These are phyloP conservation scores for Chytridiales sp. DNA, from an alignment of 371 early-diverging fungal species.

Conservation along the genomic window DNA sequence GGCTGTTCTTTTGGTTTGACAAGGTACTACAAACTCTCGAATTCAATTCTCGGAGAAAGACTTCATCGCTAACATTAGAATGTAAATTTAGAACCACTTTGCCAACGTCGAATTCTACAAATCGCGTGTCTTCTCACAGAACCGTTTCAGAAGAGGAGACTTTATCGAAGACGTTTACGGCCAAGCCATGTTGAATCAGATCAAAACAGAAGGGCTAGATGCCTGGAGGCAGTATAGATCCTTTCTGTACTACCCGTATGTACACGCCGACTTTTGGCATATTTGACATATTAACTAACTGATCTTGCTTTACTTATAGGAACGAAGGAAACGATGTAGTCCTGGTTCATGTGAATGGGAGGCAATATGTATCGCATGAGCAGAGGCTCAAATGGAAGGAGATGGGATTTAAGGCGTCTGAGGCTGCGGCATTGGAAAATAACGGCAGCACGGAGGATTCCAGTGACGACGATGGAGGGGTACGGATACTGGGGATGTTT, in stretches of 20 bases:
- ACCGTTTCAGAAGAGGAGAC: slow-evolving; percentile 26
- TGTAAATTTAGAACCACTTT: slow-evolving; percentile 16
- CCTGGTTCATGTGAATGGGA: slow-evolving; percentile 4
- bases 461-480: no score
- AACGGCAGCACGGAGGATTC: no score
- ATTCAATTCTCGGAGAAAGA: no score
- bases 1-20: slow-evolving; percentile 30
- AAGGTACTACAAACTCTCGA: slow-evolving; percentile 4
- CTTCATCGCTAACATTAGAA: background rate
- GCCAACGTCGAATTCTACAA: slow-evolving; percentile 16
- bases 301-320: background rate
- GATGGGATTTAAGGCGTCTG: no score
- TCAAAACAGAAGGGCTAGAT: slow-evolving; percentile 18
- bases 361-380: background rate
- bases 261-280: background rate
- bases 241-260: slow-evolving; percentile 24
- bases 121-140: slow-evolving; percentile 12
- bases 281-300: background rate
- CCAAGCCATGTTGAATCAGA: slow-evolving; percentile 12
- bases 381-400: no score
- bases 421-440: no score
- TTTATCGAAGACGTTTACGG: slow-evolving; percentile 38
- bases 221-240: slow-evolving; percentile 20
- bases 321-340: background rate
- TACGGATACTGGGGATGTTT: no score